Evolutionary conservation across 495 filamentous ascomycete genomes (phyloP).

Genomic region (Evernia prunastri): DNA sequence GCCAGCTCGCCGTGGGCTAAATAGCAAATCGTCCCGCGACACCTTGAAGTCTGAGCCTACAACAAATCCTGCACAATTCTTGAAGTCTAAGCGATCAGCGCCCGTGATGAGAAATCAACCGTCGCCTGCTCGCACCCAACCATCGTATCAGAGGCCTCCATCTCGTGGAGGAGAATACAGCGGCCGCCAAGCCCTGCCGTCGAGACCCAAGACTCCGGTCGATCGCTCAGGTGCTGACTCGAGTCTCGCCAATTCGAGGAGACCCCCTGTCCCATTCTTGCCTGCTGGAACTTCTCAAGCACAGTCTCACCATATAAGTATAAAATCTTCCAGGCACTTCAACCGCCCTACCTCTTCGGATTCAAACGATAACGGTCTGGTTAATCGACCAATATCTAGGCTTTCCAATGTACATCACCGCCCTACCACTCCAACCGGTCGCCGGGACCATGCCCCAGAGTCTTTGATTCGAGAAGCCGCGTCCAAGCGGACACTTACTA

Average conservation of each 20-base stretch:
- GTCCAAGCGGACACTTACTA: constrained; percentile 60
- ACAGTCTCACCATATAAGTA: constrained; percentile 71
- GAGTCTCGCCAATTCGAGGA: constrained; percentile 46
- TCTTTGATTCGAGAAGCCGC: constrained; percentile 49
- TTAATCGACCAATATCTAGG: constrained; percentile 45
- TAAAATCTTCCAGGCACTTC: constrained; percentile 62
- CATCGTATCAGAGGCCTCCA: constrained; percentile 34
- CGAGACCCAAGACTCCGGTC: constrained; percentile 65
- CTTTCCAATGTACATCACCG: constrained; percentile 41
- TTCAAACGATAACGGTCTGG: constrained; percentile 43
- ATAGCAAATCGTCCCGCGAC: constrained; percentile 49
- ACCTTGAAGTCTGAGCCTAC: constrained; percentile 52
- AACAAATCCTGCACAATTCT: constrained; percentile 63
- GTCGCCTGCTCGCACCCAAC: constrained; percentile 33
- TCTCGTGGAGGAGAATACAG: constrained; percentile 38
- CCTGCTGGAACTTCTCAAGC: constrained; percentile 67
- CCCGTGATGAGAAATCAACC: constrained; percentile 60
- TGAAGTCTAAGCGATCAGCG: constrained; percentile 82
- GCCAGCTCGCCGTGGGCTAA: constrained; percentile 52
- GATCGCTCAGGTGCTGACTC: constrained; percentile 53
- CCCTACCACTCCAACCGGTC: constrained; percentile 40
- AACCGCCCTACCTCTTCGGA: constrained; percentile 69
- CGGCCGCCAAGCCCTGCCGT: constrained; percentile 39
- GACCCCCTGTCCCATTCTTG: constrained; percentile 66
- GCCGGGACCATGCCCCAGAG: constrained; percentile 39